Base-by-base conservation (phyloP, 2,329 filamentous ascomycete species). In the Cladophialophora carrionii region DNA sequence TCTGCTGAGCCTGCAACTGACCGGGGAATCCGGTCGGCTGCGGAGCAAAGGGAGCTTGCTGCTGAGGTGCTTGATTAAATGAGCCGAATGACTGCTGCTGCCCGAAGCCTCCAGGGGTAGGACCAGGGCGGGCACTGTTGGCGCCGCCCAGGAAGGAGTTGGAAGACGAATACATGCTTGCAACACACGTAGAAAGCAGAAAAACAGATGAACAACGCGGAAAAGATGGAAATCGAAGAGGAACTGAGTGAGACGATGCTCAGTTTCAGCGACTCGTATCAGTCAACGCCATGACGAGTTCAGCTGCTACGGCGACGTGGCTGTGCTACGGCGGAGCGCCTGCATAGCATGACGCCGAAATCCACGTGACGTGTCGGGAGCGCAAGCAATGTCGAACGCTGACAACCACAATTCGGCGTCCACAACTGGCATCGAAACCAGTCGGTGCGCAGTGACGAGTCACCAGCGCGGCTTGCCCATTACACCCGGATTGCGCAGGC, bases 131-230 rank as follows among this genome's bases (percentile, higher is more conserved):
- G 76, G 89, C 86, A 82, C 84, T 89, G 76, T 88, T 91, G 77
- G 84, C 86, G 80, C 88, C 90, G 78, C 92, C 92, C 74, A 96
- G 81, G 78, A 89, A 97, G 70, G 90, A 88, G 82, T 90, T 96
- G 71, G 91, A 90, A 77, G 89, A 91, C 71, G 92, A 95, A 81
- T 91, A 98, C 94, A 97, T 97, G 79, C 76, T 71, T 66, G 66
- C 70, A 69, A 70, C 62, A 63, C 71, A 60, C 29, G 31, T 51
- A 41, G 8, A 60, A 71, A 70, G 66, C 24, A 70, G 61, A 31
- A 63, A 67, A 68, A 65, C 64, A 71, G 70, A 72, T 70, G 65
- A 71, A 72, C 68, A 72, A 68, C 46, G 68, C 65, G 55, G 57
- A 56, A 61, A 31, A 53, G 46, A 52, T 41, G 57, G 57, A 37